These are phyloP conservation scores for Ochromonas danica DNA, from an alignment of 108 stramenopile genomes.

Conservation along the genomic window DNA sequence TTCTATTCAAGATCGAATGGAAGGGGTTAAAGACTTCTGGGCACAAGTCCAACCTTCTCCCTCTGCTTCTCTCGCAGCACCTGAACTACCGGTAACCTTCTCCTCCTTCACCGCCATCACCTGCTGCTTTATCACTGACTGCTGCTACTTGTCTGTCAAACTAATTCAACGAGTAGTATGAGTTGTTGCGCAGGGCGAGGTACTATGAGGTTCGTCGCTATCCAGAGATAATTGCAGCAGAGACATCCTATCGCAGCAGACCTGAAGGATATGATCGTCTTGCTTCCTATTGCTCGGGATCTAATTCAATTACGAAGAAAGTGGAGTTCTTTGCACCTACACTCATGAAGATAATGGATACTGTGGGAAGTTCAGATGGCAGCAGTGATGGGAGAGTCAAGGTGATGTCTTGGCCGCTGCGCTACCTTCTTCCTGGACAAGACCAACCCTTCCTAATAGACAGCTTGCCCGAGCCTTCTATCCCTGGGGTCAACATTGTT, in stretches of 20 bases:
- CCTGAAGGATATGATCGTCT: slow-evolving; percentile 75
- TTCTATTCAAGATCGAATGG: slow-evolving; percentile 46
- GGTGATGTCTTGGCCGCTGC: slow-evolving; percentile 77
- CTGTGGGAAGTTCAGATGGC: slow-evolving; percentile 48
- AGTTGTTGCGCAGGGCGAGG: slow-evolving; percentile 70
- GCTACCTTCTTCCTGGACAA: slow-evolving; percentile 63
- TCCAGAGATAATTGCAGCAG: slow-evolving; percentile 62
- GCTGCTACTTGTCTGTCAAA: no score
- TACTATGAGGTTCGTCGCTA: slow-evolving; percentile 77
- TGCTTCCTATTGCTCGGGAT: slow-evolving; percentile 62
- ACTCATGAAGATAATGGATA: slow-evolving; percentile 66
- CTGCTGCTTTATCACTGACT: not conserved
- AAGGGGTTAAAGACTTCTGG: slow-evolving; percentile 71
- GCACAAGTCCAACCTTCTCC: slow-evolving; percentile 58
- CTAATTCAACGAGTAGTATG: slow-evolving; percentile 40
- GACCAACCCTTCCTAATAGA: slow-evolving; percentile 47
- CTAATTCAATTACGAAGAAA: slow-evolving; percentile 39
- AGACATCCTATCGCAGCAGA: slow-evolving; percentile 65
- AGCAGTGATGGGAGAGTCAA: no score
- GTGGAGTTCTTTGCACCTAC: slow-evolving; percentile 74
- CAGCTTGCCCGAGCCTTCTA: slow-evolving; percentile 60
- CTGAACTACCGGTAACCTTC: slow-evolving; percentile 67
- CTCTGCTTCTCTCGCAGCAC: slow-evolving; percentile 61
- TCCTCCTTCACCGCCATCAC: no score
- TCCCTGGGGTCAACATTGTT: slow-evolving; percentile 42